Base-by-base conservation (phyloP, 352 stramenopile genomes). In the Thraustochytrium sp. region DNA sequence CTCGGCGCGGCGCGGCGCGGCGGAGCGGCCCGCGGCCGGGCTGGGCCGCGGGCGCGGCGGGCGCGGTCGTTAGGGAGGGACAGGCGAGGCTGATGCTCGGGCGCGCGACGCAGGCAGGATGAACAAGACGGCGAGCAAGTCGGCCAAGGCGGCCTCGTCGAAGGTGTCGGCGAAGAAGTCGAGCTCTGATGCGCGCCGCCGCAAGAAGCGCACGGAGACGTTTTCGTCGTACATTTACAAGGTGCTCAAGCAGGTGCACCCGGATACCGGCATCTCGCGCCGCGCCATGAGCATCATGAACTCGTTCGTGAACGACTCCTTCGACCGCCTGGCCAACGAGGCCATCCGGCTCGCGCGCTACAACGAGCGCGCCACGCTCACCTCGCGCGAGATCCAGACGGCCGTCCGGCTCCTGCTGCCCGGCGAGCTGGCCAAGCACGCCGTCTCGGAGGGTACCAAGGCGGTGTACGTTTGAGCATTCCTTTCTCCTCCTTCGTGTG, bases 291-390 rank as follows among this genome's bases (percentile, higher is more conserved):
- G 54, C 42, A 89, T 89, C 82, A 89, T 89, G 86, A 89, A 89
- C 76, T 98, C 96, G 82, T 99, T 98, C 89, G 98, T 98, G 88
- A 98, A 98, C 89, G 95, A 99, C 89, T 98, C 98, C 84, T 99
- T 99, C 88, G 96, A 99, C 88, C 92, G 95, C 82, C 97, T 99
- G 73, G 94, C 95, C 34, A 92, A 90, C 53, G 95, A 99, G 89
- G 95, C 96, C 78, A 95, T 95, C 86, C 96, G 96, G 88, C 89
- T 98, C 42, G 94, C 94, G 59, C 92, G 94, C 42, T 98, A 98
- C 94, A 99, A 98, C 93, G 98, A 98, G 91, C 98, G 98, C 90
- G 95, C 92, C 42, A 99, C 96, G 44, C 88, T 99, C 63, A 97
- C 92, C 46, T 96, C 89, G 61, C 93, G 95, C 51, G 96, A 99